Base-by-base conservation (phyloP, 495 filamentous ascomycete species). In the Aspergillus affinis region DNA sequence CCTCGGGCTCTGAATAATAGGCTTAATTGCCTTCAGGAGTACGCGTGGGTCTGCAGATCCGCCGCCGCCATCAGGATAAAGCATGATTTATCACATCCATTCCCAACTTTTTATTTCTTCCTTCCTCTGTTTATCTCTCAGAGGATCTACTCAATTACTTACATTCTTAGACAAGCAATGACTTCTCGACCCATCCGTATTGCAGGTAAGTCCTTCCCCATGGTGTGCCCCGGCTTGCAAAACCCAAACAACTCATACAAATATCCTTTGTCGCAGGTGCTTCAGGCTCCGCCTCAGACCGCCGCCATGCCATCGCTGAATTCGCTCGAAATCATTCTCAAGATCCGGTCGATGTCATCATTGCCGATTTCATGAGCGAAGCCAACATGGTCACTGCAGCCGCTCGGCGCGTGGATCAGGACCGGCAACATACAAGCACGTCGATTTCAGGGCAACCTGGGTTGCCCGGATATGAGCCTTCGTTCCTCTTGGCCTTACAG, bases 321-420 rank as follows among this genome's bases (percentile, higher is more conserved):
- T 78, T 86, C 59, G 82, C 83, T 9, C 69, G 66, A 15, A 77
- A 82, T 56, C 65, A 72, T 52, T 69, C 75, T n/a, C 68, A 63
- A 44, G 82, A 84, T 45, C 81, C 78, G 0, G 72, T 85, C 32
- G 82, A 85, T 69, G 79, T 86, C 15, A 81, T 86, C 23, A 80
- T 78, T 20, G 82, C 81, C 13, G 83, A 86, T 64, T 84, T 80
- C 71, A 82, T 86, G 81, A 78, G 74, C 56, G 82, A 86, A 61
- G 77, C 73, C 41, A 83, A 83, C 57, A 83, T 84, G 81, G 76
- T 77, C 19, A 72, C 72, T 8, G 63, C 51, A 15, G 66, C 78
- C n/a, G 76, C 72, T 46, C 69, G 70, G 18, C 79, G 80, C 49
- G 69, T 75, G 48, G 72, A 79, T 52, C 62, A 71, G 53, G 63